Evolutionary conservation across 495 filamentous ascomycete genomes (phyloP).

Genomic region (Aspergillus nanangensis): DNA sequence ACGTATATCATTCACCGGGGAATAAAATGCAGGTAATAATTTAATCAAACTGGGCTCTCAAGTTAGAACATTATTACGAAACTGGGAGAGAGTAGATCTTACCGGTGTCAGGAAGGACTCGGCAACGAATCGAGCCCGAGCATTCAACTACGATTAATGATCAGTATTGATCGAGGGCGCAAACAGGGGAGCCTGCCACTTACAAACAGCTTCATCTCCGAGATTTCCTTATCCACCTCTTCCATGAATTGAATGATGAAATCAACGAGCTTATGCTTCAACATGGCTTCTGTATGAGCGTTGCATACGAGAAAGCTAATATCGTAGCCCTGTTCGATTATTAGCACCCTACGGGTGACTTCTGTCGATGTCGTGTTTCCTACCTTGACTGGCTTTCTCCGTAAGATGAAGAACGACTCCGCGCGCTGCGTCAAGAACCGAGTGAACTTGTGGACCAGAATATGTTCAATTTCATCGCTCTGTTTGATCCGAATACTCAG

Average conservation of each 20-base stretch:
- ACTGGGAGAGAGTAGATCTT: constrained; percentile 28
- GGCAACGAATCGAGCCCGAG: constrained; percentile 93
- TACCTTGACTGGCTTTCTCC: constrained; percentile 93
- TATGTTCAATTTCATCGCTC: constrained; percentile 97
- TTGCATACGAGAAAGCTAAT: constrained; percentile 99
- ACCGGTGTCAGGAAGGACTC: constrained; percentile 97
- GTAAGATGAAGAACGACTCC: constrained; percentile 94
- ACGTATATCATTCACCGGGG: constrained; percentile 14
- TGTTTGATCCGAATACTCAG: constrained; percentile 98
- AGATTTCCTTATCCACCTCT: constrained; percentile 99
- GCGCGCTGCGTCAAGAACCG: constrained; percentile 93
- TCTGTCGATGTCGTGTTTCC: too few species aligned
- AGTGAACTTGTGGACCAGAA: constrained; percentile 96
- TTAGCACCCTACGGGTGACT: constrained; percentile 8
- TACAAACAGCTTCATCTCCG: constrained; percentile 99
- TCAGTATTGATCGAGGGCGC: constrained; percentile 14
- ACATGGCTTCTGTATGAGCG: constrained; percentile 94
- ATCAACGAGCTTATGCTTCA: constrained; percentile 97
- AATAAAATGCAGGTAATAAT: constrained; percentile 10
- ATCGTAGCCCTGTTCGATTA: constrained; percentile 74
- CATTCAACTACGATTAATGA: constrained; percentile 66
- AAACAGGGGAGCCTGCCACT: constrained; percentile 23
- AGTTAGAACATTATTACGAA: constrained; percentile 1
- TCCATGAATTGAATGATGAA: constrained; percentile 99
- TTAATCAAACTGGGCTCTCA: constrained; percentile 38